phyloP scores from a whole-genome alignment of 371 early-diverging fungal species.

The Circinella minor region DNA sequence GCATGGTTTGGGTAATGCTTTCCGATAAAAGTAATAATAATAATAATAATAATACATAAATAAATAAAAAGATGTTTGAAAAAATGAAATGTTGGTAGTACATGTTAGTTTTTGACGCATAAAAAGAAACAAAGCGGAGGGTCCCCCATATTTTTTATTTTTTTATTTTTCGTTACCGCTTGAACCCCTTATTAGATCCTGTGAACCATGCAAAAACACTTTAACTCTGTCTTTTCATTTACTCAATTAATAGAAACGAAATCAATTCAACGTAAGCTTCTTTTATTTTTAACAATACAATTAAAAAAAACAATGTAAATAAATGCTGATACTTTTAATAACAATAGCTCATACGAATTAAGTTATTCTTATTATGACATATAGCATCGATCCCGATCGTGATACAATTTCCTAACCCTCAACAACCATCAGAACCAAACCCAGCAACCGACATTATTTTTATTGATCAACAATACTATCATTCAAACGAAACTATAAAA shows the following conservation, averaged over 20 bases:
- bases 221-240: constrained; percentile 8
- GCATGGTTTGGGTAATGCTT: constrained; percentile 76
- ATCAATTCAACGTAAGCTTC: not conserved
- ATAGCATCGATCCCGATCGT: constrained; percentile 9
- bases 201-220: constrained; percentile 3
- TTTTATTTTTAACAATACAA: too few species aligned
- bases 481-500: not conserved
- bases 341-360: too few species aligned
- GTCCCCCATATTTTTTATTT: too few species aligned
- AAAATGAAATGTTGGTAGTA: too few species aligned
- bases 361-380: not conserved
- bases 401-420: constrained; percentile 5
- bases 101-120: not conserved
- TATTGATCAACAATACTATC: too few species aligned
- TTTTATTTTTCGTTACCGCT: too few species aligned
- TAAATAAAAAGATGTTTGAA: too few species aligned
- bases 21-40: constrained; percentile 15
- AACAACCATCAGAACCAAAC: constrained; percentile 4
- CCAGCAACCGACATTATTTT: not conserved
- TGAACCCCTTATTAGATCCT: too few species aligned
- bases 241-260: not conserved
- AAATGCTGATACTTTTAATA: too few species aligned
- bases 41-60: too few species aligned
- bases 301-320: too few species aligned
- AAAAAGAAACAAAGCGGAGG: not conserved